phyloP scores from a whole-genome alignment of 78 protist genomes.

The slime mould (Dictyostelium discoideum) region dicty_2.7 NC_007088.5:3652001-3652500 shows the following conservation, averaged over 20 bases:
- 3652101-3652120: neutral
- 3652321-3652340: neutral
- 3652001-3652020: slow-evolving; percentile 56
- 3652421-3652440: slow-evolving; percentile 35
- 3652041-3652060: neutral
- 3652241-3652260: neutral
- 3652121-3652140: neutral
- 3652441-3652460: slow-evolving; percentile 48
- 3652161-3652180: slow-evolving; percentile 33
- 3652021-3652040: slow-evolving; percentile 5
- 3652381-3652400: slow-evolving; percentile 61
- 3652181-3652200: slow-evolving; percentile 69
- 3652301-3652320: neutral
- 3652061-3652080: neutral
- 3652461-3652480: neutral
- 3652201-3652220: slow-evolving; percentile 12
- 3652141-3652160: neutral
- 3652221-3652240: slow-evolving; percentile 51
- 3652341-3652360: slow-evolving; percentile 32
- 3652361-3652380: slow-evolving; percentile 32
- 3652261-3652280: neutral
- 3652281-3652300: slow-evolving; percentile 30
- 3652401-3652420: slow-evolving; percentile 50
- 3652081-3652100: neutral
- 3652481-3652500: no score